Evolutionary conservation across 139 green algal species (phyloP).

Genomic region (Gonium pectorale): DNA sequence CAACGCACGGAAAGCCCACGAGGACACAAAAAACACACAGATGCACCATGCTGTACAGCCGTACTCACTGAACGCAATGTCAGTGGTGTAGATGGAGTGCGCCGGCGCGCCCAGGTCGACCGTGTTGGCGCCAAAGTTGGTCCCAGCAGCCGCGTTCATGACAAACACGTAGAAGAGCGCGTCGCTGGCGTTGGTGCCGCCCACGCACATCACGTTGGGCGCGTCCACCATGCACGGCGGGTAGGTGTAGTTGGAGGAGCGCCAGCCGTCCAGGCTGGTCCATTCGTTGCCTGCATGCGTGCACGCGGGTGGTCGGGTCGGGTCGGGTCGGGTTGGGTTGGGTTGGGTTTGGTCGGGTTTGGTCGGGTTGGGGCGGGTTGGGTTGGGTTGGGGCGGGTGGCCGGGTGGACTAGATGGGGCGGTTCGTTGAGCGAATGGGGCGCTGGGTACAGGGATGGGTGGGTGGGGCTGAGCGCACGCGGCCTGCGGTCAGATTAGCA

Average conservation of each 20-base stretch:
- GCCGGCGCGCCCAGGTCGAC: constrained; percentile 32
- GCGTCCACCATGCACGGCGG: constrained; percentile 40
- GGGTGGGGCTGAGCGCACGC: too few relatives aligned
- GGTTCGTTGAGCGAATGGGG: too few relatives aligned
- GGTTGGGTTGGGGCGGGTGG: too few relatives aligned
- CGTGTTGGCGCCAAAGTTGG: constrained; percentile 5
- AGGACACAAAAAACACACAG: too few relatives aligned
- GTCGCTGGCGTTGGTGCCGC: constrained; percentile 14
- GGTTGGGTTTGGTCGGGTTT: too few relatives aligned
- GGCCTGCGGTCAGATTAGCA: too few relatives aligned
- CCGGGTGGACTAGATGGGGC: too few relatives aligned
- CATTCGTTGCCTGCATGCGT: constrained; percentile 27
- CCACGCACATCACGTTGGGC: constrained; percentile 37
- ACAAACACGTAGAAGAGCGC: constrained; percentile 13
- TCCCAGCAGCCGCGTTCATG: neutral
- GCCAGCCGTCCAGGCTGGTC: constrained; percentile 32
- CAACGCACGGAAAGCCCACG: too few relatives aligned
- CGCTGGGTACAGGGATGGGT: too few relatives aligned
- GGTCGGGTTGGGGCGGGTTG: too few relatives aligned
- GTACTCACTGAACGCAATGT: constrained; percentile 17
- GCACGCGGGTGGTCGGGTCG: too few relatives aligned
- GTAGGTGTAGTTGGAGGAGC: constrained; percentile 10
- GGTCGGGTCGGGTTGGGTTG: neutral
- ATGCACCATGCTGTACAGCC: neutral
- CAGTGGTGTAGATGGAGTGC: constrained; percentile 28